phyloP scores from a whole-genome alignment of 2,329 filamentous ascomycete species.

The Curvularia spicifera region DNA sequence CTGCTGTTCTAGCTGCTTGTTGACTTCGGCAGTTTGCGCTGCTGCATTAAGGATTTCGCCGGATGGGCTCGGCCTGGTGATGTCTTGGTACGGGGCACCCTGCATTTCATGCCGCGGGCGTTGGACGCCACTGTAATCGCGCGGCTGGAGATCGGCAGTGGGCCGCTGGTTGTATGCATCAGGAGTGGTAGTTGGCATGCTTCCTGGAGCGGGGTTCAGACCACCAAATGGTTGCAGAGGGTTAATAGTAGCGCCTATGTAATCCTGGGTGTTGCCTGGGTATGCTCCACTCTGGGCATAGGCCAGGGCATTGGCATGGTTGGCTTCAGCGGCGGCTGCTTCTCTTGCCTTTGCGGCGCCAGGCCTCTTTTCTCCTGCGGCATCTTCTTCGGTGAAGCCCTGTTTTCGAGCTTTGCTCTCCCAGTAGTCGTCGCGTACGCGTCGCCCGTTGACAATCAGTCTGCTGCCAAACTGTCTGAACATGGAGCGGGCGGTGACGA shows the following conservation, averaged over 20 bases:
- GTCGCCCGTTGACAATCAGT: conserved; percentile 85
- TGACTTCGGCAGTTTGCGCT: conserved; percentile 88
- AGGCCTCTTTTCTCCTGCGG: conserved; percentile 93
- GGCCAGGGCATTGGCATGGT: conserved; percentile 58
- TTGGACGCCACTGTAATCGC: conserved; percentile 83
- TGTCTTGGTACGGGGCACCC: conserved; percentile 82
- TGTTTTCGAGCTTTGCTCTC: conserved; percentile 96
- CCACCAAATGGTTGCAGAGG: conserved; percentile 54
- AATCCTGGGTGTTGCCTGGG: conserved; percentile 44
- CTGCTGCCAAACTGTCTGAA: conserved; percentile 97
- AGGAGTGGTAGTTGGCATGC: conserved; percentile 73
- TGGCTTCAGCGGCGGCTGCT: conserved; percentile 72
- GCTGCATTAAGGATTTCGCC: conserved; percentile 85
- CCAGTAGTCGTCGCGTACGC: conserved; percentile 98
- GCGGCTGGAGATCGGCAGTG: conserved; percentile 75
- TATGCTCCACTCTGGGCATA: conserved; percentile 41
- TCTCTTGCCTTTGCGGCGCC: conserved; percentile 89
- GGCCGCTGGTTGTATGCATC: conserved; percentile 73
- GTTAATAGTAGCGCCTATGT: conserved; percentile 39
- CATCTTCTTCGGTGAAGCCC: conserved; percentile 95
- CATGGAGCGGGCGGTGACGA: conserved; percentile 97
- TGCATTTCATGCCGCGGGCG: conserved; percentile 89
- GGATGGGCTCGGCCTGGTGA: conserved; percentile 76
- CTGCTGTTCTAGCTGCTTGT: conserved; percentile 80
- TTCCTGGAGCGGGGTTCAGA: conserved; percentile 71